Evolutionary conservation across 2,329 filamentous ascomycete genomes (phyloP), one percentile per base, ranked within the genome.

Genomic region (Tolypocladium cylindrosporum): DNA sequence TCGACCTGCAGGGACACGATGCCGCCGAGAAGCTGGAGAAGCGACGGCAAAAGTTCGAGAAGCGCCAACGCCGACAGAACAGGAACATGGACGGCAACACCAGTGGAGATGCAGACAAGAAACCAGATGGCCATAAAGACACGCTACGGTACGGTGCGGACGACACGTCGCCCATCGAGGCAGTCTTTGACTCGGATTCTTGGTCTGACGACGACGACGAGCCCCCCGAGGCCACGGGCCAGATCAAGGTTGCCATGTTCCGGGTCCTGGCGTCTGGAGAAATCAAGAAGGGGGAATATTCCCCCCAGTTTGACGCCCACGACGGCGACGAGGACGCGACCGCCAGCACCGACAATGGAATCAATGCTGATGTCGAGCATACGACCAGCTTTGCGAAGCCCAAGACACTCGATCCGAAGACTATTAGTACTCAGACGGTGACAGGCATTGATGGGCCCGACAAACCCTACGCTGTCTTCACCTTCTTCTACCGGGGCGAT

Each of bases 351-450:
- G 82, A 78, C 55, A 84, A 80, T 43, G 79, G 79, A 16, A 79
- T 89, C 60, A 89, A 92, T 65, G 88, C 85, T 45, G 91, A 96
- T 67, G 84, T 97, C 58, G 94, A 97, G 74, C 94, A 99, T 71
- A 97, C 94, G 2, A 97, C 94, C 9, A 96, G 92, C 70, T 97
- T 97, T 73, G 93, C 93, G 11, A 96, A 97, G 75, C 93, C 92
- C 16, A 97, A 97, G 79, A 89, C 91, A 1, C 80, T 97, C 56
- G 95, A 97, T 75, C 93, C 93, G 0, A 97, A 97, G 75, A 91
- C 91, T 2, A 99, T 99, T 69, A 97, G 92, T 69, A 99, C 94
- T 3, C 94, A 99, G 75, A 99, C 94, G 0, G 94, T 99, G n/a
- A 97, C 94, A 10, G 94, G 93, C 21, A 96, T 97, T 61, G 94